Evolutionary conservation across 2,329 filamentous ascomycete genomes (phyloP), one percentile per base, ranked within the genome.

Genomic region (Trichoderma atroviride): DNA sequence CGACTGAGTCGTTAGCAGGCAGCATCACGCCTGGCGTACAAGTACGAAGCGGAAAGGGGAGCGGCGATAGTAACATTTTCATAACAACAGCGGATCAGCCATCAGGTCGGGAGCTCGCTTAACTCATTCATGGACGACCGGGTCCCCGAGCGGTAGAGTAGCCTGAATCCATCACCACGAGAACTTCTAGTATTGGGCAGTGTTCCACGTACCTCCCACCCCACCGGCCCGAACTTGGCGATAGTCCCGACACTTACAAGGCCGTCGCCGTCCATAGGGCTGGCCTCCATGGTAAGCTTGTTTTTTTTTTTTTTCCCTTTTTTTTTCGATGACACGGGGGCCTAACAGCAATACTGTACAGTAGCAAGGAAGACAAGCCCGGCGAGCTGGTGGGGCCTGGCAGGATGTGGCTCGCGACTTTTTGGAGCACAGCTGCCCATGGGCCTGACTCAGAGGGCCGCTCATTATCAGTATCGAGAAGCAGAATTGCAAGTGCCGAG

Each of bases 31-130:
- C 50, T 56, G 47, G 33, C 14, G 37, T 66, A 47, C 24, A 29
- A 22, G 37, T 66, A 47, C 24, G 37, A 22, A 19, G 37, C 37
- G 37, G 22, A 22, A 57, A 43, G 53, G 53, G 40, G 53, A 65
- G 62, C 53, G 62, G 62, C 62, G 53, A 65, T 65, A 65, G 37
- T 65, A 57, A 53, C 62, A 24, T 65, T 40, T 40, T 65, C 53
- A 65, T 33, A 27, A 58, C 53, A 11, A n/a, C 31, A 58, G 27
- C 31, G 63, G 53, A 66, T 66, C 63, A 66, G 63, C 53, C 53
- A 50, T 66, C 31, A 27, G 14, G 14, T 24, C 31, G 37, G 37
- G 53, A 29, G 62, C 62, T 58, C 52, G 63, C 63, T 66, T 66
- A 66, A 56, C 47, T 35, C 33, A 35, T 13, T 35, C 43, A 31